Evolutionary conservation across 2,329 filamentous ascomycete species (phyloP), one percentile per base, ranked within the genome.

Genomic region (Cladosporium sp.): DNA sequence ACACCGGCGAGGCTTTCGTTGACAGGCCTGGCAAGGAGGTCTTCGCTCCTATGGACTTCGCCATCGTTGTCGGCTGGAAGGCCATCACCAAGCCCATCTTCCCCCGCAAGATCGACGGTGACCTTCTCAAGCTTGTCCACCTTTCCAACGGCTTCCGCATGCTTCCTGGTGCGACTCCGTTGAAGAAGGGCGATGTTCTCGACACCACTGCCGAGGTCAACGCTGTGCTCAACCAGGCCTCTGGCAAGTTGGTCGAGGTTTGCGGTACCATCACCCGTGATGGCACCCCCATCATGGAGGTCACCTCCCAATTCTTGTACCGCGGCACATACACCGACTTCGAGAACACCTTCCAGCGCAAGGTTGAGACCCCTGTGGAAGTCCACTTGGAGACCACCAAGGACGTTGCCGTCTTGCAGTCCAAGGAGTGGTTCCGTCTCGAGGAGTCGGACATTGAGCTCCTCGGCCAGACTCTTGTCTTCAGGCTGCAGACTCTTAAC

Each of bases 201-300:
- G 89, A 92, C 68, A 98, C 95, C 3, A 96, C 92, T 64, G 95
- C 95, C 52, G 93, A 96, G 78, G 91, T 99, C 82, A 98, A 99
- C 73, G 93, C 95, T 18, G 93, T 99, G 74, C 90, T 99, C 83
- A 99, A 98, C 82, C 93, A 99, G 79, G 93, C 97, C 16, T 93
- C 95, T 67, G 95, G 95, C 57, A 99, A 99, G 85, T 97, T 99
- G 93, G 96, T 99, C 21, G 96, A 99, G 80, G 94, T 99, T n/a
- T 97, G 93, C 74, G 95, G 95, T 68, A 99, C 95, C 6, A 97
- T 99, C 74, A 90, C 86, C 63, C 90, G 95, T 52, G 88, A 93
- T 63, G 90, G 90, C 29, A 80, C 91, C 78, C 85, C 93, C 6
- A 92, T 99, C 69, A 99, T 99, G 95, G 93, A 99, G 77, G 95